A percentile compares a stretch with the other conserved stretches of the same genome.
phyloP scores from a whole-genome alignment of 306 rosid species.

The Dryas drummondii region DNA sequence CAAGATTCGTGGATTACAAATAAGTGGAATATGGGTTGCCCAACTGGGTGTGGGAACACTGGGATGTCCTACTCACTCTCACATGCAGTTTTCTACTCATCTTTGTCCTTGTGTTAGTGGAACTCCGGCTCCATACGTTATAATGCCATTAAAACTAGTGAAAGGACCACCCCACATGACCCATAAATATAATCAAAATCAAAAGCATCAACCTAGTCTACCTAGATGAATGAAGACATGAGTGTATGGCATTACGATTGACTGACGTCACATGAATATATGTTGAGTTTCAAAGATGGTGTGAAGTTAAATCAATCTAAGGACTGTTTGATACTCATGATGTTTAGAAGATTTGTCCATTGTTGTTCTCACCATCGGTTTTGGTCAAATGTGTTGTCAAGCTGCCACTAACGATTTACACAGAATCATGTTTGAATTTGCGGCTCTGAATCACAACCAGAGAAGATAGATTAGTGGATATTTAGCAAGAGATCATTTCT shows the following conservation, averaged over 20 bases:
- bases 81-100: slow-evolving; percentile 4
- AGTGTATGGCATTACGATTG: slow-evolving; percentile 18
- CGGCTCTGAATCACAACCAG: too few relatives aligned
- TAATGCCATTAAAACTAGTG: slow-evolving; percentile 27
- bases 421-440: too few relatives aligned
- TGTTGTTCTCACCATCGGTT: neutral
- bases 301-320: neutral
- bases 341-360: neutral
- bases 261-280: slow-evolving; percentile 20
- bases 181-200: neutral
- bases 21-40: slow-evolving; percentile 32
- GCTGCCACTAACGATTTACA: too few relatives aligned
- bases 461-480: too few relatives aligned
- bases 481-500: too few relatives aligned
- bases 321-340: neutral
- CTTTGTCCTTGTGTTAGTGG: slow-evolving; percentile 39
- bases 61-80: slow-evolving; percentile 37
- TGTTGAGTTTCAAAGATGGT: neutral
- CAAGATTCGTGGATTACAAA: slow-evolving; percentile 32
- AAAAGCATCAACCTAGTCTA: neutral
- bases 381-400: neutral
- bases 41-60: neutral
- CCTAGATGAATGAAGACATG: too few relatives aligned
- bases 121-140: slow-evolving; percentile 39
- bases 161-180: slow-evolving; percentile 56